A percentile compares a stretch with the other conserved stretches of the same genome.
phyloP scores from a whole-genome alignment of 2,329 filamentous ascomycete species.

The Rutstroemia sp. region DNA sequence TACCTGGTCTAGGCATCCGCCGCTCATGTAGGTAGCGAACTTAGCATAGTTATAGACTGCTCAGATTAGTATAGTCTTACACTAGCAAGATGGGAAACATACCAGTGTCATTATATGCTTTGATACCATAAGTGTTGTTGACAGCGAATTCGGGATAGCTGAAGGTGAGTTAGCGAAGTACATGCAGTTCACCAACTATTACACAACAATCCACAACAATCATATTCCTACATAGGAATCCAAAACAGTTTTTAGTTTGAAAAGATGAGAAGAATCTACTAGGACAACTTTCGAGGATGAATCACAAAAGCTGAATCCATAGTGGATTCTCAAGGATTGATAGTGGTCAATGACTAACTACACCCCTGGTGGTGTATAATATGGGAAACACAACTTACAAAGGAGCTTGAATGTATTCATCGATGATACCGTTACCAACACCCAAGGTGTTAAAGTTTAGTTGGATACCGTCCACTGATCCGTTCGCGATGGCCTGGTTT shows the following conservation, averaged over 20 bases:
- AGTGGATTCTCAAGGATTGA: no score
- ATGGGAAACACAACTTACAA: conserved; percentile 10
- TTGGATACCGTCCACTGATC: conserved; percentile 42
- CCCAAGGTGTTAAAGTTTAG: conserved; percentile 55
- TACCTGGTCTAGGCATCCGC: conserved; percentile 35
- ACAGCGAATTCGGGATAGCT: conserved; percentile 32
- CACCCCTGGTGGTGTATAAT: no score
- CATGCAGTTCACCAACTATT: background rate
- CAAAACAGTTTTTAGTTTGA: no score
- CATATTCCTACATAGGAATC: no score
- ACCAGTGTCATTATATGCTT: conserved; percentile 22
- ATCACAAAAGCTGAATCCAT: no score
- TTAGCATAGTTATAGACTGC: conserved; percentile 48
- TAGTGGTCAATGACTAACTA: no score
- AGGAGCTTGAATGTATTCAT: conserved; percentile 48
- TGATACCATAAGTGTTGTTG: conserved; percentile 39
- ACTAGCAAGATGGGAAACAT: background rate
- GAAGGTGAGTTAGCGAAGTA: background rate
- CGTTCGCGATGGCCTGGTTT: conserved; percentile 47
- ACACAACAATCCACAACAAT: background rate
- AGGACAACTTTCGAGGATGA: no score
- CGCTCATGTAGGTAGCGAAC: conserved; percentile 39
- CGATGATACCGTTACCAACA: conserved; percentile 62
- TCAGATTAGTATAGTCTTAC: background rate
- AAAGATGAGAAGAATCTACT: no score